phyloP scores from a whole-genome alignment of 441 rosid species.

The Mallotus repandus region DNA sequence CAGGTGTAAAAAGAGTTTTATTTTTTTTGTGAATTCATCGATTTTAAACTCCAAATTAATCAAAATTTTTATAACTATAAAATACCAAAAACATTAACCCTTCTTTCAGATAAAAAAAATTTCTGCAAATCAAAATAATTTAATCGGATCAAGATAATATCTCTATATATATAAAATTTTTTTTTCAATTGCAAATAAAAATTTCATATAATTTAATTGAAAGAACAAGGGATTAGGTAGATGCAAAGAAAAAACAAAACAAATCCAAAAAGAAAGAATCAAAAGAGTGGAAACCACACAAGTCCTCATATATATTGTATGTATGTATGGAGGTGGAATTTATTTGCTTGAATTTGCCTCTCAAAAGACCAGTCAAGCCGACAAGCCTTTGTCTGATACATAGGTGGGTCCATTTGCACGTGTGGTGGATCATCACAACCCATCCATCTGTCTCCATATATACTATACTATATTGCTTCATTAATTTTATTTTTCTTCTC shows the following conservation, averaged over 20 bases:
- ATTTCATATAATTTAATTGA: neutral
- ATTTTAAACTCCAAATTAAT: too few relatives aligned
- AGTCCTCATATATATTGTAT: neutral
- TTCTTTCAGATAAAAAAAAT: too few relatives aligned
- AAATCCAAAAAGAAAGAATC: conserved; percentile 9
- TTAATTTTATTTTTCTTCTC: too few relatives aligned
- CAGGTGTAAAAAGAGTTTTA: too few relatives aligned
- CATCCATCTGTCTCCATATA: conserved; percentile 24
- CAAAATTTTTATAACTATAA: too few relatives aligned
- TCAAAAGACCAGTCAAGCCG: conserved; percentile 52
- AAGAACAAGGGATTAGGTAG: conserved; percentile 2
- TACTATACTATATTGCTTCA: too few relatives aligned
- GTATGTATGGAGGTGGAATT: conserved; percentile 30
- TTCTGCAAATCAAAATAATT: too few relatives aligned
- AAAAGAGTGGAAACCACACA: conserved; percentile 10
- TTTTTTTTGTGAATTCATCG: too few relatives aligned
- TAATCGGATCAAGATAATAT: too few relatives aligned
- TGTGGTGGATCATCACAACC: conserved; percentile 35
- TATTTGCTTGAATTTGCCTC: conserved; percentile 25
- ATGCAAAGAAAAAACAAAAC: conserved; percentile 9
- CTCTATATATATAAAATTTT: neutral
- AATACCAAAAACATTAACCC: too few relatives aligned
- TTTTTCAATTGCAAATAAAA: too few relatives aligned
- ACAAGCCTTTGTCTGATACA: conserved; percentile 34
- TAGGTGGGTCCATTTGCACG: conserved; percentile 59